Evolutionary conservation across 2,329 filamentous ascomycete species (phyloP).

Genomic region (Colletotrichum trifolii): DNA sequence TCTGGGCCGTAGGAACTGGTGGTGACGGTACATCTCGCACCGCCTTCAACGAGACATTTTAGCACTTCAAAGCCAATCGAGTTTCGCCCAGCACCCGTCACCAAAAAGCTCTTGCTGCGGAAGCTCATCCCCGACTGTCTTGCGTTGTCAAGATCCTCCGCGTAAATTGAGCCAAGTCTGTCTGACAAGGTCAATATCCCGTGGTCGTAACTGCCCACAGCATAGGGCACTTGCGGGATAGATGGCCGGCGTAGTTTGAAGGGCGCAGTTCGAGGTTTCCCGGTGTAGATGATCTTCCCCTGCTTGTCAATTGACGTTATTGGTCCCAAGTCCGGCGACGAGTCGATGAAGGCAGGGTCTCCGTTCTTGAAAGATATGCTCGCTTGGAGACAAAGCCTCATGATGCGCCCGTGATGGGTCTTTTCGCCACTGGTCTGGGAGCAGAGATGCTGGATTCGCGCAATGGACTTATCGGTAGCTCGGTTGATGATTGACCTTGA

Average conservation of each 20-base stretch:
- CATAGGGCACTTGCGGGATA: conserved; percentile 12
- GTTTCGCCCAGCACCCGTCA: conserved; percentile 97
- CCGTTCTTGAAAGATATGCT: conserved; percentile 9
- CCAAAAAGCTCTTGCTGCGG: conserved; percentile 92
- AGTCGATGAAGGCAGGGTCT: conserved; percentile 17
- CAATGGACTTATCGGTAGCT: conserved; percentile 91
- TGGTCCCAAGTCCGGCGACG: conserved; percentile 6
- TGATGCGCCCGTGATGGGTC: conserved; percentile 70
- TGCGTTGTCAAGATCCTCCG: conserved; percentile 91
- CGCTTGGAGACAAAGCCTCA: conserved; percentile 16
- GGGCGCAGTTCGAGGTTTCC: neutral
- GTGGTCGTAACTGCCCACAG: conserved; percentile 11
- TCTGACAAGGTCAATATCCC: conserved; percentile 4
- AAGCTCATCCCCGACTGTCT: conserved; percentile 87
- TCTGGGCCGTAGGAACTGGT: conserved; percentile 97
- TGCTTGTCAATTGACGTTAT: conserved; percentile 2
- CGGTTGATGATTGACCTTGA: conserved; percentile 99
- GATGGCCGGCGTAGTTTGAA: conserved; percentile 3
- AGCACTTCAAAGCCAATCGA: conserved; percentile 97
- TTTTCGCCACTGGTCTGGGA: conserved; percentile 96
- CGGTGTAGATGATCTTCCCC: neutral
- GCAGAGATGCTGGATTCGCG: conserved; percentile 99
- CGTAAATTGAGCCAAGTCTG: conserved; percentile 70
- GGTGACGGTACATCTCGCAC: conserved; percentile 95
- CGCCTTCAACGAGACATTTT: conserved; percentile 93